Percentiles rank a stretch among this genome's conserved stretches.
Evolutionary conservation across 106 monocot genomes (phyloP).

Genomic region (Dioscorea alata): DNA sequence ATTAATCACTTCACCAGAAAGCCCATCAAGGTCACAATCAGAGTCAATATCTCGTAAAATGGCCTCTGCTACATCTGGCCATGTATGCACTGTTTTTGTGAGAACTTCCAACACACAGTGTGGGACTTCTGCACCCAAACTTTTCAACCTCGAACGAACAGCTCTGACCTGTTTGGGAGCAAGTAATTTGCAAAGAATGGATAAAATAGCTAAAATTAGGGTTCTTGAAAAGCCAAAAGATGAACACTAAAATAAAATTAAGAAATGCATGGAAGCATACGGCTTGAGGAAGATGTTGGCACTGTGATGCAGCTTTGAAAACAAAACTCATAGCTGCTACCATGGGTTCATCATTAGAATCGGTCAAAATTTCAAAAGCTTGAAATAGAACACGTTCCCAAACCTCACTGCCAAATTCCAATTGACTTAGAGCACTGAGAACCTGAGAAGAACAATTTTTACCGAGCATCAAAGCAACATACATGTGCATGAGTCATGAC

Average conservation of each 20-base stretch:
- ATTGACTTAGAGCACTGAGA: constrained; percentile 62
- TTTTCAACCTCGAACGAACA: constrained; percentile 75
- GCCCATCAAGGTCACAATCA: constrained; percentile 62
- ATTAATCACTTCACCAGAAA: constrained; percentile 40
- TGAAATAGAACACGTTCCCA: constrained; percentile 68
- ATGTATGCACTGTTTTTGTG: constrained; percentile 47
- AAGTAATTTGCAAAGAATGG: neutral
- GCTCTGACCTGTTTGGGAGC: constrained; percentile 56
- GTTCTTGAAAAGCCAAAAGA: neutral
- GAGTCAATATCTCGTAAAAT: constrained; percentile 73
- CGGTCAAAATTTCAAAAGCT: constrained; percentile 58
- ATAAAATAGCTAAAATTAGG: neutral
- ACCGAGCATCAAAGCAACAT: neutral
- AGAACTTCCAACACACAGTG: constrained; percentile 72
- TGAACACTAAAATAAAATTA: neutral
- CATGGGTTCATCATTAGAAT: constrained; percentile 72
- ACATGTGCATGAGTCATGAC: neutral
- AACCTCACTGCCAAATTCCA: constrained; percentile 71
- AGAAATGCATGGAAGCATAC: constrained; percentile 31
- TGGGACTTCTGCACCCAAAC: constrained; percentile 57
- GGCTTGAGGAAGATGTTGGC: constrained; percentile 71
- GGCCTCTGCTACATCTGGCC: constrained; percentile 60
- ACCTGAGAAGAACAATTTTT: constrained; percentile 32
- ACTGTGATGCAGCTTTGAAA: constrained; percentile 77
- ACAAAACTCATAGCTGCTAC: constrained; percentile 58